A percentile compares a stretch with the other conserved stretches of the same genome.
These are phyloP conservation scores for Gynochthodes officinalis DNA, from an alignment of 257 asterid species.

Conservation along the genomic window DNA sequence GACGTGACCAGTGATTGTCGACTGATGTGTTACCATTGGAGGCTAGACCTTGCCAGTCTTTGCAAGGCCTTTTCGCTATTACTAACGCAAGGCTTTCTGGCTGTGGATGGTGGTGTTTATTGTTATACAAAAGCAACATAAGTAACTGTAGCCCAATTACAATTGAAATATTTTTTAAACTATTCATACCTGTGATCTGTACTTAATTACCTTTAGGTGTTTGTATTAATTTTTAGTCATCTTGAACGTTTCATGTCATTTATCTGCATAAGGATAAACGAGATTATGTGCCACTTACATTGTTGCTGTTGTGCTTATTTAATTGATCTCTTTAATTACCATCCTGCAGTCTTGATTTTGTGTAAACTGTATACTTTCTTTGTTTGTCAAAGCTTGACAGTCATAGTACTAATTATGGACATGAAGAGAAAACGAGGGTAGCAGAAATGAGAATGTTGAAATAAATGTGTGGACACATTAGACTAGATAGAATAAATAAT, in stretches of 20 bases:
- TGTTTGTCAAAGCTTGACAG: not conserved
- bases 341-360: not conserved
- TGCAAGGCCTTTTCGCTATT: not conserved
- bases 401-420: too few relatives aligned
- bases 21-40: not conserved
- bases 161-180: too few relatives aligned
- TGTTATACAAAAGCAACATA: not conserved
- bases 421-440: too few relatives aligned
- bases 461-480: too few relatives aligned
- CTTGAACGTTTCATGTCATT: not conserved
- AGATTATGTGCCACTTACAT: not conserved
- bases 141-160: not conserved
- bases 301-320: not conserved
- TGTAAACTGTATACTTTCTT: not conserved
- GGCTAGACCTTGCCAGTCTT: not conserved
- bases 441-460: too few relatives aligned
- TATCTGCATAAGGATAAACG: not conserved
- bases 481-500: too few relatives aligned
- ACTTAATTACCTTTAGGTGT: too few relatives aligned
- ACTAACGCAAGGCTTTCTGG: not conserved
- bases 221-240: too few relatives aligned
- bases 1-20: not conserved
- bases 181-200: too few relatives aligned
- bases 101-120: not conserved
- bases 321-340: not conserved